Percentiles rank a stretch among this genome's conserved stretches.
Conservation (phyloP, 257 asterid genomes). For the Hygrophila difformis region DNA sequence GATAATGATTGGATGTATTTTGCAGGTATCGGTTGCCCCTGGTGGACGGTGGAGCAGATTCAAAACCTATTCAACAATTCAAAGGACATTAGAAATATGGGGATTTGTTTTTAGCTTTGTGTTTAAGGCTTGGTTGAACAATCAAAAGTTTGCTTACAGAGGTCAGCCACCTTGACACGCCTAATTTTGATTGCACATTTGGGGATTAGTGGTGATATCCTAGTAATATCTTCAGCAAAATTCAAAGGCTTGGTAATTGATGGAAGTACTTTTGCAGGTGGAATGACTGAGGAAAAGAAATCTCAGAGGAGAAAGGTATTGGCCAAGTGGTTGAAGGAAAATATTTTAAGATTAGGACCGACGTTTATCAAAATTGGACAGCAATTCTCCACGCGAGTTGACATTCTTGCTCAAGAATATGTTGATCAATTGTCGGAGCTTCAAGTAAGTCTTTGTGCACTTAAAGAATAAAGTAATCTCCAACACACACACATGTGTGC, state of each 20-base stretch:
- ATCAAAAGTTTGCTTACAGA: slow-evolving; percentile 74
- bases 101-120: slow-evolving; percentile 78
- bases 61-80: slow-evolving; percentile 89
- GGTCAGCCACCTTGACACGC: slow-evolving; percentile 35
- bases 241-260: background rate
- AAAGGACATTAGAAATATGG: slow-evolving; percentile 96
- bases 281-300: slow-evolving; percentile 70
- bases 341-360: slow-evolving; percentile 87
- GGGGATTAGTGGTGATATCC: background rate
- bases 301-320: slow-evolving; percentile 64
- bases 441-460: slow-evolving; percentile 41
- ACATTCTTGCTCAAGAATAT: slow-evolving; percentile 96
- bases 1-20: slow-evolving; percentile 9
- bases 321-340: slow-evolving; percentile 96
- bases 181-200: background rate
- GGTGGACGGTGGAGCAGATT: slow-evolving; percentile 98
- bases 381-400: slow-evolving; percentile 96
- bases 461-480: no score
- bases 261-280: slow-evolving; percentile 39
- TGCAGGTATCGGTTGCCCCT: slow-evolving; percentile 88
- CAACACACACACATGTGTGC: no score
- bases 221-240: background rate
- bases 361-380: slow-evolving; percentile 97
- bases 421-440: slow-evolving; percentile 97
- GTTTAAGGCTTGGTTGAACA: slow-evolving; percentile 80